Conservation (phyloP, 345 rosid genomes). For the Orychophragmus violaceus region DNA sequence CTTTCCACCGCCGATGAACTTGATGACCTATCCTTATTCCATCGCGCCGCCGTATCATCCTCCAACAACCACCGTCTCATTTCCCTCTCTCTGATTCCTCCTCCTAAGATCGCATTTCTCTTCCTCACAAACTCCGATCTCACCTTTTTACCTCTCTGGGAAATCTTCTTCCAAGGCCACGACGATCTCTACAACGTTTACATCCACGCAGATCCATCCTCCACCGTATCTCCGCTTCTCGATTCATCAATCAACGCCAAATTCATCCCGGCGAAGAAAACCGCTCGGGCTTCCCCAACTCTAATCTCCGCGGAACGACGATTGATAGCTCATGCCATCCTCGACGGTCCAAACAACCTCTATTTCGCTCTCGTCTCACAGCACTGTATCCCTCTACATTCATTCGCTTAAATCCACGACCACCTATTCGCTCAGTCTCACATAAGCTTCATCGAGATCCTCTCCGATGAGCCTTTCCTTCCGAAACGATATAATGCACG, state of each 20-base stretch:
- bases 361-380: constrained; percentile 83
- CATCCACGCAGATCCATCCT: constrained; percentile 68
- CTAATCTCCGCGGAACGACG: constrained; percentile 72
- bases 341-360: constrained; percentile 72
- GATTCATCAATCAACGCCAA: constrained; percentile 36
- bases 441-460: constrained; percentile 68
- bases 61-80: constrained; percentile 24
- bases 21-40: constrained; percentile 64
- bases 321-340: constrained; percentile 61
- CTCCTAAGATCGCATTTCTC: constrained; percentile 81
- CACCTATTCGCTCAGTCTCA: constrained; percentile 40
- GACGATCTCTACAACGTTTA: constrained; percentile 55
- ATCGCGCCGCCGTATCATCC: constrained; percentile 36
- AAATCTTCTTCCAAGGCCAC: constrained; percentile 55
- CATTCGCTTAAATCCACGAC: constrained; percentile 51
- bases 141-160: constrained; percentile 71
- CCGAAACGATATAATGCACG: constrained; percentile 58
- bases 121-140: constrained; percentile 89
- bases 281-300: constrained; percentile 64
- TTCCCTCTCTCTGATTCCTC: constrained; percentile 38
- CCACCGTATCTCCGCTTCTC: constrained; percentile 19
- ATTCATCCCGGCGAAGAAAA: constrained; percentile 52
- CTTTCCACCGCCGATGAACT: constrained; percentile 40
- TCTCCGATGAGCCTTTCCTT: constrained; percentile 52
- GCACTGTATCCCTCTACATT: constrained; percentile 79